Evolutionary conservation across 345 rosid species (phyloP).

Genomic region (Noccaea bulbosa): DNA sequence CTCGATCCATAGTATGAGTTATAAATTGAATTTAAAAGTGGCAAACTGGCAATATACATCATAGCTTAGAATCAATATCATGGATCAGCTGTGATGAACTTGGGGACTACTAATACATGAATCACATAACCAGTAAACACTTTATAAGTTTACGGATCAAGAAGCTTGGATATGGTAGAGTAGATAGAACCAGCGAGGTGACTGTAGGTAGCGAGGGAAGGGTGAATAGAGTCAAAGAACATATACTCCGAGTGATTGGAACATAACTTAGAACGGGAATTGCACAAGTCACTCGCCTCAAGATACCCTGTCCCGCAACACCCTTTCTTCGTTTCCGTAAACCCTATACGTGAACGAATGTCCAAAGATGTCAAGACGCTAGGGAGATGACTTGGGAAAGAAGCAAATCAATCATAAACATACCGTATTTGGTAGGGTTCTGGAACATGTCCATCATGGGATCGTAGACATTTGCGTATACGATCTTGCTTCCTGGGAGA

Average conservation of each 20-base stretch:
- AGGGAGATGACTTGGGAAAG: neutral
- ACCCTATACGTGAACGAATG: conserved; percentile 37
- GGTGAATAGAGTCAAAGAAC: conserved; percentile 56
- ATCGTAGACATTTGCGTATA: conserved; percentile 44
- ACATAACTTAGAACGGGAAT: conserved; percentile 37
- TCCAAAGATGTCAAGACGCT: neutral
- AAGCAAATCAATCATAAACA: neutral
- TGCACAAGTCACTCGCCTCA: conserved; percentile 46
- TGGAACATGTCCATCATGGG: conserved; percentile 50
- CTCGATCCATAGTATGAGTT: neutral
- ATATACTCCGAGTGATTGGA: conserved; percentile 38
- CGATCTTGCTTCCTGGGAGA: conserved; percentile 49
- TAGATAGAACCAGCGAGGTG: neutral
- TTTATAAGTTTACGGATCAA: conserved; percentile 7
- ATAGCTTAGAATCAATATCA: no score
- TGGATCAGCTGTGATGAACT: neutral
- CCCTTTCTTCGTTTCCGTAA: conserved; percentile 45
- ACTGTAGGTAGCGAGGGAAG: conserved; percentile 41
- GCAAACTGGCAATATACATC: no score
- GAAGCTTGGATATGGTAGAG: conserved; percentile 24
- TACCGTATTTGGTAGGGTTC: conserved; percentile 52
- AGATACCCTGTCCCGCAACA: conserved; percentile 49
- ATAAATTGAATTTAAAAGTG: neutral
- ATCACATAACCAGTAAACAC: neutral
- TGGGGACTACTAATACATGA: neutral